Conservation (phyloP, 1,139 yeast species). For the Wickerhamomyces sp. region DNA sequence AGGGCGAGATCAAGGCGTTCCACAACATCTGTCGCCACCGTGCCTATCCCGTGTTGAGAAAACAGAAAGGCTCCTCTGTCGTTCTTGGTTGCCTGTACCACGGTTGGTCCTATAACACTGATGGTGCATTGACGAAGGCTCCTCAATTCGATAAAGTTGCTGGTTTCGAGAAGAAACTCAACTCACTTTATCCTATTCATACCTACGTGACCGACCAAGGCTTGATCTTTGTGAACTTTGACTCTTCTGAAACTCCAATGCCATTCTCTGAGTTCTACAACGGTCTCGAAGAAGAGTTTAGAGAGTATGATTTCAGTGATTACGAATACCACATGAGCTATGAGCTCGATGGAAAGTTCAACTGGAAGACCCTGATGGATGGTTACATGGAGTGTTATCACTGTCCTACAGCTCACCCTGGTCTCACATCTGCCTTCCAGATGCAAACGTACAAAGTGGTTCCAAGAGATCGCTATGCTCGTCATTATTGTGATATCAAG, state of each 20-base stretch:
- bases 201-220: slow-evolving; percentile 54
- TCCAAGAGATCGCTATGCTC: slow-evolving; percentile 52
- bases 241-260: slow-evolving; percentile 28
- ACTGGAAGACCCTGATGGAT: slow-evolving; percentile 65
- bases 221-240: slow-evolving; percentile 50
- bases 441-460: slow-evolving; percentile 64
- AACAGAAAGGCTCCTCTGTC: slow-evolving; percentile 51
- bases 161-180: slow-evolving; percentile 51
- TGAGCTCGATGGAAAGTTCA: slow-evolving; percentile 56
- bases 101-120: slow-evolving; percentile 61
- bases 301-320: slow-evolving; percentile 53
- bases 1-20: slow-evolving; percentile 49
- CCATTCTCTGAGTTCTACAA: slow-evolving; percentile 48
- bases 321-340: slow-evolving; percentile 64
- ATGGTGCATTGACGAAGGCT: slow-evolving; percentile 52
- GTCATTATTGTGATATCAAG: slow-evolving; percentile 56
- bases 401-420: slow-evolving; percentile 65
- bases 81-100: slow-evolving; percentile 58
- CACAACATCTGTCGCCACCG: slow-evolving; percentile 63
- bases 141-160: slow-evolving; percentile 56
- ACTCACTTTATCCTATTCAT: slow-evolving; percentile 49
- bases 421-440: slow-evolving; percentile 48
- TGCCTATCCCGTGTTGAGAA: slow-evolving; percentile 56
- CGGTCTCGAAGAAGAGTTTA: slow-evolving; percentile 46
- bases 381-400: slow-evolving; percentile 66